Evolutionary conservation across 108 stramenopile genomes (phyloP), one percentile per base, ranked within the genome.

Genomic region (Nitzschia palea): DNA sequence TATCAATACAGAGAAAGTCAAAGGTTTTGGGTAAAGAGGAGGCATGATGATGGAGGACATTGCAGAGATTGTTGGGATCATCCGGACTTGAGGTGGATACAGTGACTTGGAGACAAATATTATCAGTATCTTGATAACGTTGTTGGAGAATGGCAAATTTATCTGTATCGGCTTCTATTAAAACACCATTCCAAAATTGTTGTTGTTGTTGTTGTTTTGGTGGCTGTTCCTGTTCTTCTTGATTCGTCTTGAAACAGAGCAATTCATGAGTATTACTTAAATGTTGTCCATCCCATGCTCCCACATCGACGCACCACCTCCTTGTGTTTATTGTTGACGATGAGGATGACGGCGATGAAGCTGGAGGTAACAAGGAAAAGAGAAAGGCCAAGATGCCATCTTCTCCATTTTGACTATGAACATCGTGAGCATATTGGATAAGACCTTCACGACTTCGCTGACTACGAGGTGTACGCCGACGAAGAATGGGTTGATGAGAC

Each of bases 211-310:
- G 30, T 25, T 23, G 28, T 55, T 2, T 17, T 44, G 35, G 35
- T 42, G 20, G 1, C 5, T 50, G 15, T 17, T 62, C 48, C 26
- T 0, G 4, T 52, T 17, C 28, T 52, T 23, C 4, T 62, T 37
- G 33, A 47, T 36, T 5, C 42, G 22, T 26, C n/a, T 63, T 10
- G 0, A 36, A 34, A 29, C 71, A 62, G 51, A 93, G 59, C 26
- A 93, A 61, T 1, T 81, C 76, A 64, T 80, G 68, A 1, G 93
- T 90, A 55, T 94, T 94, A 60, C 80, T 84, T 10, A 90, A 65
- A 74, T 93, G 92, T 15, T 65, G 53, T 10, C 92, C 92, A 74
- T 93, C 89, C 89, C 93, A 94, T 3, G 93, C 93, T 15, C 93
- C 93, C 17, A 94, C 81, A 65, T 94, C 93, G 26, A 94, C 89